A percentile compares a stretch with the other conserved stretches of the same genome.
Evolutionary conservation across 1,284 basidiomycete genomes (phyloP).

Genomic region (Chondrostereum purpureum): DNA sequence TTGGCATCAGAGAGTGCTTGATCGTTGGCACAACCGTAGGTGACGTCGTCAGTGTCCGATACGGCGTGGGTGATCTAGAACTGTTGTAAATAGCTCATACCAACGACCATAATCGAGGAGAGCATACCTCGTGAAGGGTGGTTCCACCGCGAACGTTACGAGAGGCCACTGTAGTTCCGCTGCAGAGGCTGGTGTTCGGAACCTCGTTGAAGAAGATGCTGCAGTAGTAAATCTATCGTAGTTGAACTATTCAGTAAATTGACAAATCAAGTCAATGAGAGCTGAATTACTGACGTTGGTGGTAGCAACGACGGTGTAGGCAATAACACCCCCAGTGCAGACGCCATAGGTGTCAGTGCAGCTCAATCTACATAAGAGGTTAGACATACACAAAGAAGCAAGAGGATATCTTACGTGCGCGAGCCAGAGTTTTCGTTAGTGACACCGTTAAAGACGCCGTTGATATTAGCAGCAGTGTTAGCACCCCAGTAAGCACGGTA

Average conservation of each 20-base stretch:
- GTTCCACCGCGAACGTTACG: slow-evolving; percentile 34
- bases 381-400: neutral
- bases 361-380: slow-evolving; percentile 10
- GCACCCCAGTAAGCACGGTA: slow-evolving; percentile 16
- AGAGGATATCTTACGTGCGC: slow-evolving; percentile 13
- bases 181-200: slow-evolving; percentile 25
- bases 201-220: slow-evolving; percentile 35
- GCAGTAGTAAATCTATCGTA: slow-evolving; percentile 32
- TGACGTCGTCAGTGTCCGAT: slow-evolving; percentile 27
- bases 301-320: slow-evolving; percentile 15
- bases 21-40: slow-evolving; percentile 30
- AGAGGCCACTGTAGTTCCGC: slow-evolving; percentile 28
- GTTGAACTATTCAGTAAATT: neutral
- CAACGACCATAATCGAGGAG: neutral
- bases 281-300: slow-evolving; percentile 23
- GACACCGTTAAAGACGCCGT: slow-evolving; percentile 12
- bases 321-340: slow-evolving; percentile 15
- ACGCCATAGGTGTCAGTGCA: slow-evolving; percentile 15
- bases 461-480: slow-evolving; percentile 10
- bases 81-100: neutral
- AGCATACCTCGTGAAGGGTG: slow-evolving; percentile 34
- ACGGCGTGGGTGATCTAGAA: slow-evolving; percentile 31
- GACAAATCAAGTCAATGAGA: neutral
- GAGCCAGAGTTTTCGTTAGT: slow-evolving; percentile 15
- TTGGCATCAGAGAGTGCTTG: slow-evolving; percentile 26